These are phyloP conservation scores for Rhizopogon roseolus DNA, from an alignment of 768 basidiomycete species.

Conservation along the genomic window DNA sequence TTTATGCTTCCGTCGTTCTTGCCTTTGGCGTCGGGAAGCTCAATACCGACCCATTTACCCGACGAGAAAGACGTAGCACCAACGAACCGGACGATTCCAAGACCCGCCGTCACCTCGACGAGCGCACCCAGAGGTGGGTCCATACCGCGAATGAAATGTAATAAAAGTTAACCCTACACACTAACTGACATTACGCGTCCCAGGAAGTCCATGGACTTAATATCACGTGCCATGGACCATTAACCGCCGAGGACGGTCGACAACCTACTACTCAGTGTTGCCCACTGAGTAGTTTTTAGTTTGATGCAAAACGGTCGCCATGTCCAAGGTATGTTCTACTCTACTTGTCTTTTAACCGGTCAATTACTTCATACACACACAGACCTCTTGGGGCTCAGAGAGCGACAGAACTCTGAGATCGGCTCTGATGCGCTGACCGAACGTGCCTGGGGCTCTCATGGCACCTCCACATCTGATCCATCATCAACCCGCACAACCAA, in stretches of 20 bases:
- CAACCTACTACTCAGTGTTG: no score
- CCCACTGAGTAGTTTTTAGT: no score
- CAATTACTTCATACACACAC: conserved; percentile 13
- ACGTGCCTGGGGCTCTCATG: conserved; percentile 37
- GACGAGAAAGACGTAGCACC: conserved; percentile 79
- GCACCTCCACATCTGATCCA: conserved; percentile 42
- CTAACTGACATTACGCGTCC: not conserved
- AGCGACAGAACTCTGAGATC: conserved; percentile 23
- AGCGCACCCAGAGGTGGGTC: conserved; percentile 63
- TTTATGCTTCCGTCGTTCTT: conserved; percentile 95
- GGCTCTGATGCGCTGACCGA: conserved; percentile 55
- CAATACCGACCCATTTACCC: conserved; percentile 95
- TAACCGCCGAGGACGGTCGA: no score
- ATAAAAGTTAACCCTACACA: no score
- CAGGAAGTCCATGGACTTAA: not conserved
- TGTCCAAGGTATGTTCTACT: conserved; percentile 15
- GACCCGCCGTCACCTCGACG: conserved; percentile 76
- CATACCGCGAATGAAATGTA: not conserved
- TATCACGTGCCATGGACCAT: not conserved
- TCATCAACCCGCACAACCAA: conserved; percentile 35
- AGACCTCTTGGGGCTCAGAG: conserved; percentile 14
- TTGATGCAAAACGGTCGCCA: conserved; percentile 27
- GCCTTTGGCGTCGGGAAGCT: conserved; percentile 75
- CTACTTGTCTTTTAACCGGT: not conserved
- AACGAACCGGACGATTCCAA: conserved; percentile 81